Percentiles rank a stretch among this genome's conserved stretches.
Conservation (phyloP, 768 basidiomycete genomes). For the Chalciporus sphaerocephalus region DNA sequence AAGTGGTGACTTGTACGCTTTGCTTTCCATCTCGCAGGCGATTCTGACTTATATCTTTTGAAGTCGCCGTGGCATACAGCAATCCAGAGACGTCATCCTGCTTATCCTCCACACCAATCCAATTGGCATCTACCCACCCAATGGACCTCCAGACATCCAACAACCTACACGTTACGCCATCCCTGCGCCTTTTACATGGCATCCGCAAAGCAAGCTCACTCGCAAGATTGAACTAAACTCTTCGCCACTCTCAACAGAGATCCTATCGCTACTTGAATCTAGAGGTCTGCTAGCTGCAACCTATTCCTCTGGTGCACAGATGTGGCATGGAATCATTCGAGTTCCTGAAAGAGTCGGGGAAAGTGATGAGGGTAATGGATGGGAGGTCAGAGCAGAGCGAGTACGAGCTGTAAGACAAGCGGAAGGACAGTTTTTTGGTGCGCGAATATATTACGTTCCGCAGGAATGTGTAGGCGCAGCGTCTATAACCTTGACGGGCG, state of each 20-base stretch:
- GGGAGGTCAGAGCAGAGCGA: conserved; percentile 28
- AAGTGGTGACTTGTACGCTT: conserved; percentile 55
- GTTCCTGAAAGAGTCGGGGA: conserved; percentile 35
- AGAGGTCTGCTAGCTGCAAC: conserved; percentile 44
- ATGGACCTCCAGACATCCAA: conserved; percentile 10
- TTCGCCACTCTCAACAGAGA: conserved; percentile 32
- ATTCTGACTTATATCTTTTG: conserved; percentile 1
- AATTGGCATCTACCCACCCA: conserved; percentile 11
- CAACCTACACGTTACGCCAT: conserved; percentile 8
- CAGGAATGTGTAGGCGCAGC: conserved; percentile 42
- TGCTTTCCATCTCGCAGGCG: neutral
- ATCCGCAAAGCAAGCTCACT: conserved; percentile 8
- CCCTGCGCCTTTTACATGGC: conserved; percentile 17
- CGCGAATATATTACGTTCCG: conserved; percentile 32
- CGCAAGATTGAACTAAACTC: conserved; percentile 4
- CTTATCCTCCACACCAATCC: conserved; percentile 17
- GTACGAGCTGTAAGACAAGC: conserved; percentile 19
- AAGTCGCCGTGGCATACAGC: conserved; percentile 46
- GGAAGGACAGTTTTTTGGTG: conserved; percentile 37
- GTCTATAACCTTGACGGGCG: conserved; percentile 53
- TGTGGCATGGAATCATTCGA: conserved; percentile 52
- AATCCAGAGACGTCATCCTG: conserved; percentile 13
- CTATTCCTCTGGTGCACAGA: conserved; percentile 27
- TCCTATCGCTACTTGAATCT: conserved; percentile 41
- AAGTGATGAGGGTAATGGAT: conserved; percentile 14